Conservation (phyloP, 176 grass and related monocot genomes). For the Cenchrus purpureus region DNA sequence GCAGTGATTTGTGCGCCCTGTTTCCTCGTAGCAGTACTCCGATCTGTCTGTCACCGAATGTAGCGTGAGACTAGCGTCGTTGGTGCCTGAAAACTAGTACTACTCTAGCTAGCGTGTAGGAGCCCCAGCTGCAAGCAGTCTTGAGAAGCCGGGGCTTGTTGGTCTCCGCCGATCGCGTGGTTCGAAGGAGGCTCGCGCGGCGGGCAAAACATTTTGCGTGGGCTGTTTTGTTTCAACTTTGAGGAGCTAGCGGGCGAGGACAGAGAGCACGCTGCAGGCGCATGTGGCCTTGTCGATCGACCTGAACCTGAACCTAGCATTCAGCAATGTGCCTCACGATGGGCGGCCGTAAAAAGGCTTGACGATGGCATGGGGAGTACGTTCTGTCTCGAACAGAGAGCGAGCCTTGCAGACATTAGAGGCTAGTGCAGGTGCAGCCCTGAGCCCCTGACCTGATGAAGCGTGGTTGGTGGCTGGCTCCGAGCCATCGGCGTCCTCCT, state of each 20-base stretch:
- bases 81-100: too few species aligned
- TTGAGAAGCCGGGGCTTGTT: too few species aligned
- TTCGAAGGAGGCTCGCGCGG: neutral
- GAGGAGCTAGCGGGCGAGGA: neutral
- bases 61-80: too few species aligned
- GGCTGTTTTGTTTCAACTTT: neutral
- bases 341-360: neutral
- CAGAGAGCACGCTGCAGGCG: neutral
- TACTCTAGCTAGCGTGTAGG: too few species aligned
- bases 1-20: too few species aligned
- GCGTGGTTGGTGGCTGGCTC: too few species aligned
- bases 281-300: slow-evolving; percentile 18
- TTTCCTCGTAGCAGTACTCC: too few species aligned
- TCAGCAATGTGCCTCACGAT: neutral
- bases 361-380: neutral
- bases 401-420: neutral
- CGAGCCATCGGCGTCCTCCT: too few species aligned
- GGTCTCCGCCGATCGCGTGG: neutral
- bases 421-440: too few species aligned
- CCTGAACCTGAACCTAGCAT: neutral
- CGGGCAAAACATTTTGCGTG: neutral
- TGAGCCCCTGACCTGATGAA: too few species aligned
- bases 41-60: too few species aligned
- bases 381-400: neutral
- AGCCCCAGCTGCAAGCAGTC: too few species aligned